Percentiles rank a stretch among this genome's conserved stretches.
phyloP scores from a whole-genome alignment of 495 filamentous ascomycete genomes.

The Cercophora scortea region DNA sequence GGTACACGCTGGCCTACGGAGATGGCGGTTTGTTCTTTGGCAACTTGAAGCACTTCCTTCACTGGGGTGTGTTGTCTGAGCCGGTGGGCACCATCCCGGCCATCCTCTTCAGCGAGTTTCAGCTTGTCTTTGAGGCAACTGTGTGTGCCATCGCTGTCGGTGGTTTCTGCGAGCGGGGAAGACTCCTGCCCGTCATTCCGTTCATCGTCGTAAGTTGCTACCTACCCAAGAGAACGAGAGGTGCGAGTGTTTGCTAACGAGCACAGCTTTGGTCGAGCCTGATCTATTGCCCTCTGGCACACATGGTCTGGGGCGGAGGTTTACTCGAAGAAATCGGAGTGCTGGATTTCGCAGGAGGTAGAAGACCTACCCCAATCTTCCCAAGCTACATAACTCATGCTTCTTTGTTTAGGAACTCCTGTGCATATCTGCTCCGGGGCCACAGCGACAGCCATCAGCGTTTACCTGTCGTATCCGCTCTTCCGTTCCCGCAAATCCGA shows the following conservation, averaged over 20 bases:
- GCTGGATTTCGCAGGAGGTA: slow-evolving; percentile 21
- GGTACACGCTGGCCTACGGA: slow-evolving; percentile 21
- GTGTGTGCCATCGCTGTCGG: slow-evolving; percentile 22
- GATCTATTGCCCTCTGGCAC: slow-evolving; percentile 19
- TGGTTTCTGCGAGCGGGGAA: slow-evolving; percentile 20
- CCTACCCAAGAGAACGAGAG: neutral
- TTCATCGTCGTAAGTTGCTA: slow-evolving; percentile 14
- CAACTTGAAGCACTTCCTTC: slow-evolving; percentile 12
- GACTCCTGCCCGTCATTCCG: slow-evolving; percentile 10
- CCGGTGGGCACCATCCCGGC: slow-evolving; percentile 20
- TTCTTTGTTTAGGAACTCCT: slow-evolving; percentile 49
- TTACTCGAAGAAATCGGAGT: slow-evolving; percentile 17
- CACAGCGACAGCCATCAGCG: slow-evolving; percentile 67
- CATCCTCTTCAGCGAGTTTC: slow-evolving; percentile 22
- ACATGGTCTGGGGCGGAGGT: slow-evolving; percentile 21
- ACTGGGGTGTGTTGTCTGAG: slow-evolving; percentile 14
- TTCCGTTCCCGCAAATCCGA: slow-evolving; percentile 35
- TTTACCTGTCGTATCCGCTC: slow-evolving; percentile 52
- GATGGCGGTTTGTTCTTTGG: slow-evolving; percentile 21
- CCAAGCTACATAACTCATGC: neutral
- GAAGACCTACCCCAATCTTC: neutral
- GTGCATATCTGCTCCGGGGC: slow-evolving; percentile 80
- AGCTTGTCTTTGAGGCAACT: slow-evolving; percentile 20
- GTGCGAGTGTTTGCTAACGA: neutral
- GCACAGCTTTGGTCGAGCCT: slow-evolving; percentile 19